Evolutionary conservation across 2,329 filamentous ascomycete genomes (phyloP), one percentile per base, ranked within the genome.

Genomic region (Aspergillus brunneoviolaceus): DNA sequence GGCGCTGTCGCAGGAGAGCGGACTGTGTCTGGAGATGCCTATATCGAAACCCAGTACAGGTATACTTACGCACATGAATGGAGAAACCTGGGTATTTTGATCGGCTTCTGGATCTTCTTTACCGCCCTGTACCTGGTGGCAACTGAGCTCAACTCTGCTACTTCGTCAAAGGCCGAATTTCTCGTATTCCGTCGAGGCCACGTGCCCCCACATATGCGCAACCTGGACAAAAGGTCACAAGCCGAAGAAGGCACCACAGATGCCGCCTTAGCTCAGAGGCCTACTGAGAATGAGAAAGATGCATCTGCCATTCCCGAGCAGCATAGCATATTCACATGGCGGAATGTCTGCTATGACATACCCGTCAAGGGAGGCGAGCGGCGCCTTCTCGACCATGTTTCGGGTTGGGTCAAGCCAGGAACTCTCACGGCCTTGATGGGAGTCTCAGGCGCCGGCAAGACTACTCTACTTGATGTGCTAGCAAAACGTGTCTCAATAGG

Each of bases 41-140:
- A 85, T 64, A 85, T 90, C 4, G 70, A 77, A 3, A 71, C 76
- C 0, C 83, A 80, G 59, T 89, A 85, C 67, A 68, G 74, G 10
- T 90, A 89, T 70, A 80, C 76, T 14, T 83, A 82, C 64, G 78
- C 77, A 0, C 81, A 89, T 61, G 77, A 84, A 4, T 89, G 87
- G 87, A 77, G 88, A 10, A 91, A 91, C 69, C 82, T 90, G 60
- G 89, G 88, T 1, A 89, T 92, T 58, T 71, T 91, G 2, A 70
- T 87, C 16, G 88, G 73, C 0, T 90, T 91, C 72, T 74, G 88
- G 55, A 65, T 89, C 31, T 84, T 82, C 58, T 90, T 91, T 76
- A 84, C 87, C 76, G 60, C 74, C 3, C 65, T 88, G 1, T 90
- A 92, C 74, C 83, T 91, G 54, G 50, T 84, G 16, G 84, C 85